Percentiles rank a stretch among this genome's conserved stretches.
phyloP scores from a whole-genome alignment of 225 moss, liverwort and hornwort genomes.

The Sphagnum contortum region DNA sequence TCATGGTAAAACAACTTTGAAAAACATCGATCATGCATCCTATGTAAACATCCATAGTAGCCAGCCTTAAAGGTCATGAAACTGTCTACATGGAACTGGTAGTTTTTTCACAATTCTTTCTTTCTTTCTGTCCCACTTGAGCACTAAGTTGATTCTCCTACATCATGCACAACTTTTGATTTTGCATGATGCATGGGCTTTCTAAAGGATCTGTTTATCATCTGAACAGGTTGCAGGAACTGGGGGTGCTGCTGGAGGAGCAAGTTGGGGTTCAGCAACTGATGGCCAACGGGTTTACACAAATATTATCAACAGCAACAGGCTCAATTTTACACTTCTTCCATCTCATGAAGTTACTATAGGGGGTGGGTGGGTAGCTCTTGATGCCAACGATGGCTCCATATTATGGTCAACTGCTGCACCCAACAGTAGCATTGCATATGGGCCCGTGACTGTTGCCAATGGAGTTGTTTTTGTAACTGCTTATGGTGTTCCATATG shows the following conservation, averaged over 20 bases:
- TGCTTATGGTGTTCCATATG: neutral
- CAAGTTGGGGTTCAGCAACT: slow-evolving; percentile 11
- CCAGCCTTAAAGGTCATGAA: too few species aligned
- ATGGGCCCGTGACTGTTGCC: slow-evolving; percentile 8
- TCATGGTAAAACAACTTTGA: too few species aligned
- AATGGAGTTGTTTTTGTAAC: slow-evolving; percentile 1
- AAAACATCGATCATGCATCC: too few species aligned
- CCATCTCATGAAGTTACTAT: neutral
- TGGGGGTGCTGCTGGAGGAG: slow-evolving; percentile 3
- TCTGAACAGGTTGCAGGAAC: slow-evolving; percentile 15
- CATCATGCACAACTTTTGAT: neutral
- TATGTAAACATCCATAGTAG: too few species aligned
- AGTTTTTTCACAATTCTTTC: too few species aligned
- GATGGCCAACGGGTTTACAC: slow-evolving; percentile 5
- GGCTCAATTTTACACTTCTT: neutral
- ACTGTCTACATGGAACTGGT: too few species aligned
- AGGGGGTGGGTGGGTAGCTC: slow-evolving; percentile 23
- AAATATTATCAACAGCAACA: slow-evolving; percentile 5
- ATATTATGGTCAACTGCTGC: slow-evolving; percentile 20
- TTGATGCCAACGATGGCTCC: slow-evolving; percentile 11
- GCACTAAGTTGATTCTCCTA: too few species aligned
- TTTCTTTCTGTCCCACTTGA: too few species aligned
- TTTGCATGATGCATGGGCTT: too few species aligned
- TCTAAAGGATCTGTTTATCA: too few species aligned
- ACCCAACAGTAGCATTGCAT: neutral